Evolutionary conservation across 2,329 filamentous ascomycete genomes (phyloP).

Genomic region (Coniella lustricola): DNA sequence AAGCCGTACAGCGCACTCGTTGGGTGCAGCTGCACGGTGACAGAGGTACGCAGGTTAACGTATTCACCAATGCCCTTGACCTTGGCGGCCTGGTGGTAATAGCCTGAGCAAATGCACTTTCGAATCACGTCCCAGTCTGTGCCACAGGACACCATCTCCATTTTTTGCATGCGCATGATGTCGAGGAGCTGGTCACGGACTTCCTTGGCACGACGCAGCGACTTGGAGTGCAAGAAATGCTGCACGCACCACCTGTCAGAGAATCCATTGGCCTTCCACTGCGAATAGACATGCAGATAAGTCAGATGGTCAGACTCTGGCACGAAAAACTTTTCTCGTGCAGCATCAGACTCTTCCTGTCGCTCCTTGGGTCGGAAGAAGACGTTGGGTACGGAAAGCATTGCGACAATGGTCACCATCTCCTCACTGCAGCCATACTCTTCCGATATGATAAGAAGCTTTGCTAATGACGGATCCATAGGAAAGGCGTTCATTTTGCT

Average conservation of each 20-base stretch:
- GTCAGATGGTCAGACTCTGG: constrained; percentile 96
- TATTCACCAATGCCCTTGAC: constrained; percentile 97
- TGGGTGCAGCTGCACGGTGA: constrained; percentile 89
- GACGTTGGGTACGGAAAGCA: constrained; percentile 93
- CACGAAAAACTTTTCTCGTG: constrained; percentile 96
- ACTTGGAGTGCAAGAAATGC: constrained; percentile 95
- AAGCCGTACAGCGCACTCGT: constrained; percentile 88
- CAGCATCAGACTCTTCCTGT: constrained; percentile 91
- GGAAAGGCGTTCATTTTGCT: constrained; percentile 94
- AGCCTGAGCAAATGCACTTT: constrained; percentile 94
- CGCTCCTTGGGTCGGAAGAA: constrained; percentile 97
- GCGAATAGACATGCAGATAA: constrained; percentile 88
- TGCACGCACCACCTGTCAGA: constrained; percentile 88
- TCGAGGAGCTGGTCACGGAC: constrained; percentile 89
- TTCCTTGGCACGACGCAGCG: constrained; percentile 82
- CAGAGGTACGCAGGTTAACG: constrained; percentile 89
- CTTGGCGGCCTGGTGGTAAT: constrained; percentile 95
- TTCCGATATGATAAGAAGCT: constrained; percentile 85
- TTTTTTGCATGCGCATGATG: constrained; percentile 90
- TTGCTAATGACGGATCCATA: constrained; percentile 94
- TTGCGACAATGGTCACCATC: constrained; percentile 96
- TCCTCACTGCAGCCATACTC: constrained; percentile 93
- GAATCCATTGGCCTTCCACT: constrained; percentile 87
- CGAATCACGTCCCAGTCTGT: constrained; percentile 96
- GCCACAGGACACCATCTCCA: constrained; percentile 79